Base-by-base conservation (phyloP, 768 basidiomycete species). In the Russula emetica region DNA sequence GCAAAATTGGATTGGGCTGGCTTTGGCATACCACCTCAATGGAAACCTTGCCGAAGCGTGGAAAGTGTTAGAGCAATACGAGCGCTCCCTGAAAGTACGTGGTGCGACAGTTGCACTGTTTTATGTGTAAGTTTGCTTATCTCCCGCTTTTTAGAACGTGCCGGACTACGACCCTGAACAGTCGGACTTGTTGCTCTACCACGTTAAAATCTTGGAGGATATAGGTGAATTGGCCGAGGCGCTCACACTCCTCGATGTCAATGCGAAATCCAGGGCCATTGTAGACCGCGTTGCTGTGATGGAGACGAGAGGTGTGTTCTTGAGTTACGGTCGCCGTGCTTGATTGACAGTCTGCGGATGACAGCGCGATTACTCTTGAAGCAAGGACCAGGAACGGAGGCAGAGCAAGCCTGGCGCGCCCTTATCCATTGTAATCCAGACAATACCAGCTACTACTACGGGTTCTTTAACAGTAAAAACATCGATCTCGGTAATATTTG, bases 391-490 rank as follows among this genome's bases (percentile, higher is more conserved):
- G 78, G 79, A 16, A 80, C 85, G 5, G 86, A 91, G 54, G 92
- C 97, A 0, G 85, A 90, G 67, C 82, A 87, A 64, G 86, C 89
- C 0, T 98, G 93, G 88, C 79, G 83, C 38, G 78, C 82, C 0
- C 77, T 99, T 30, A 82, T 99, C 47, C 87, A 92, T 58, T 85
- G 87, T 71, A 98, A 97, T 72, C 79, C 92, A 2, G 95, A 98
- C 63, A 84, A 81, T 70, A 82, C 86, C 69, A 85, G 85, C 58
- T 92, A 94, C 73, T 97, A 94, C 76, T 76, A 76, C 36, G 87
- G 86, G 8, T 91, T 85, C 70, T 78, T 98, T 24, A 71, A 76
- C 2, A 84, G 83, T 67, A 82, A 85, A 64, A 86, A 84, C 11
- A 75, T 92, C 45, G 80, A 84, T 66, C 72, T 92, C 18, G 83